Evolutionary conservation across 208 protist species (phyloP), one percentile per base, ranked within the genome.

Genomic region (Crithidia brevicula): DNA sequence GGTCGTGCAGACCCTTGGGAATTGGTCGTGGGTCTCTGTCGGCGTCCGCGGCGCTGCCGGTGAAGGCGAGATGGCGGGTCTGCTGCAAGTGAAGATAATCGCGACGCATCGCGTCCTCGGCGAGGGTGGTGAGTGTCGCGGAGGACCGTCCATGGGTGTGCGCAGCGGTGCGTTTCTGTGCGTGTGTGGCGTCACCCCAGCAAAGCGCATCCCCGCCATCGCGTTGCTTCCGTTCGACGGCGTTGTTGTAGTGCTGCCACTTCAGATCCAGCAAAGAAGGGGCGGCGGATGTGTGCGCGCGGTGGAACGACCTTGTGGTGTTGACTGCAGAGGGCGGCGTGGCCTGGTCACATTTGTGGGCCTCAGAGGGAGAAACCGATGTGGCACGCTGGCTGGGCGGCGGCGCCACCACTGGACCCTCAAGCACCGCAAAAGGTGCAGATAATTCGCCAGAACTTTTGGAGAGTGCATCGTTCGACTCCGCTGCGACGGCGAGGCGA

Each of bases 1-100:
- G 67, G 65, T 96, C 92, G 66, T 96, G 88, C 23, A 93, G 68
- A 3, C 92, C 92, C 27, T 87, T 88, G 2, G 92, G 92, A 8
- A 81, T 66, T 47, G 89, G 89, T 6, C 89, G 79, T 22, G 92
- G 92, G 60, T 96, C 92, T 4, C 65, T 58, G 15, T 91, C 72
- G 6, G 92, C 69, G 54, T 86, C 85, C 5, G 47, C 65, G 60
- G 49, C 36, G 59, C 47, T 53, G 54, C 70, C 60, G 2, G 47
- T 69, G 36, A 68, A 74, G 77, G 86, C 75, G 15, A 46, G 45
- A 1, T 53, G 50, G 28, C 78, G 54, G 3, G 56, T 65, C 22
- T 66, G 54, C 56, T 74, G 62, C 47, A 85, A 50, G 20, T 22
- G 43, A 22, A 49, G 43, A 13, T 86, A 75, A 28, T 83, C 64